phyloP scores from a whole-genome alignment of 2,329 filamentous ascomycete genomes.

The Teratosphaeria nubilosa region DNA sequence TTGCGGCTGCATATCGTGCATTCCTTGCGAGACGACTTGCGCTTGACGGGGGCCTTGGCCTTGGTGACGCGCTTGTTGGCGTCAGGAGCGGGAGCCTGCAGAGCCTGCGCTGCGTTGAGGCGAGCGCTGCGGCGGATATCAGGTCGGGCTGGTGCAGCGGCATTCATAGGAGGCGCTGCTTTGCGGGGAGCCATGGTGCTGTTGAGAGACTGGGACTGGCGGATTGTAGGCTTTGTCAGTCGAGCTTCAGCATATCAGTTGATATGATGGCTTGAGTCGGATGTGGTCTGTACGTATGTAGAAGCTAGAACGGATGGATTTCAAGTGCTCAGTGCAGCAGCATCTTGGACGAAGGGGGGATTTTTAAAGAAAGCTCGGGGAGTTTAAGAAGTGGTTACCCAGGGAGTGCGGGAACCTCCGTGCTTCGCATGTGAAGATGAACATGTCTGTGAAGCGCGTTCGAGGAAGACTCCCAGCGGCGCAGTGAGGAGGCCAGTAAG shows the following conservation, averaged over 20 bases:
- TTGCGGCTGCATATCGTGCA: background rate
- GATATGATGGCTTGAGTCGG: background rate
- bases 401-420: background rate
- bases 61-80: background rate
- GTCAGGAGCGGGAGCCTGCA: background rate
- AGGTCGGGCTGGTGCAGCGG: background rate
- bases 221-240: background rate
- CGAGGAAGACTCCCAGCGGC: background rate
- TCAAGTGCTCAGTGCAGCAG: background rate
- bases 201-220: background rate
- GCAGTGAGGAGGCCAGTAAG: background rate
- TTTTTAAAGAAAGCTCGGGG: background rate
- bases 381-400: background rate
- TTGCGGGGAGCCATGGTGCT: background rate
- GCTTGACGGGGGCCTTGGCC: background rate
- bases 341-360: background rate
- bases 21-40: background rate
- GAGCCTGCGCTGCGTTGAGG: background rate
- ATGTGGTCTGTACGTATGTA: background rate
- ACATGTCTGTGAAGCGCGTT: background rate
- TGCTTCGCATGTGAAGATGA: background rate
- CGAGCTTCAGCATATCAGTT: background rate
- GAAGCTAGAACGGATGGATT: background rate
- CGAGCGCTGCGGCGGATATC: background rate
- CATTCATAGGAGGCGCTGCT: background rate